phyloP scores from a whole-genome alignment of 805 yeast species.

The Candida rishiriensis region DNA sequence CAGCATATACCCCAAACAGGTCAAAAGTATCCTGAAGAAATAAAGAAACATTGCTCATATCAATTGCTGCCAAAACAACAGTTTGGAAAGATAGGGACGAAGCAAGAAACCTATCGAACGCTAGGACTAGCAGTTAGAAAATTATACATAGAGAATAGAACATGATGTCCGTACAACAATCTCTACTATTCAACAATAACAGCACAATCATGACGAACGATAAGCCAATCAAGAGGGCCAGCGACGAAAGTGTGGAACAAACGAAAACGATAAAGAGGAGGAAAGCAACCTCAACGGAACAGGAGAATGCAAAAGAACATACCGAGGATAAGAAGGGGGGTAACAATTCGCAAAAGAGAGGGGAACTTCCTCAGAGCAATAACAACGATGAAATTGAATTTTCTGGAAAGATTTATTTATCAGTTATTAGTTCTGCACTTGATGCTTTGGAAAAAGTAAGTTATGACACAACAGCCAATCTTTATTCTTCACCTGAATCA shows the following conservation, averaged over 20 bases:
- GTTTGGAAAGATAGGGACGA: no score
- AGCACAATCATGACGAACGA: neutral
- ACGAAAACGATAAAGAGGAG: neutral
- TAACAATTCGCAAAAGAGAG: neutral
- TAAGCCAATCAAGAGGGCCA: neutral
- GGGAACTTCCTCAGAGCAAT: neutral
- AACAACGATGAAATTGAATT: conserved; percentile 10
- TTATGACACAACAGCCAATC: conserved; percentile 8
- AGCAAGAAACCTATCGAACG: no score
- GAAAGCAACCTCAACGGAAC: neutral
- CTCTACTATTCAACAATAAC: neutral
- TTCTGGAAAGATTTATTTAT: conserved; percentile 23
- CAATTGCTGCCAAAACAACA: no score
- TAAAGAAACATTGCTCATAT: no score
- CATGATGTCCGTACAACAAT: conserved; percentile 10
- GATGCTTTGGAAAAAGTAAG: conserved; percentile 60
- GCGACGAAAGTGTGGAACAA: neutral
- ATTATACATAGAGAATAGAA: no score
- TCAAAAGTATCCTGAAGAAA: no score
- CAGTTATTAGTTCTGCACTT: conserved; percentile 60
- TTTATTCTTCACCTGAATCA: conserved; percentile 2
- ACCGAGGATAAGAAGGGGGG: neutral
- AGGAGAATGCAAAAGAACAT: neutral
- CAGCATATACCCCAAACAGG: no score
- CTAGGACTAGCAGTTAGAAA: no score